These are phyloP conservation scores for Erysimum pusillum DNA, from an alignment of 441 rosid genomes.

Conservation along the genomic window DNA sequence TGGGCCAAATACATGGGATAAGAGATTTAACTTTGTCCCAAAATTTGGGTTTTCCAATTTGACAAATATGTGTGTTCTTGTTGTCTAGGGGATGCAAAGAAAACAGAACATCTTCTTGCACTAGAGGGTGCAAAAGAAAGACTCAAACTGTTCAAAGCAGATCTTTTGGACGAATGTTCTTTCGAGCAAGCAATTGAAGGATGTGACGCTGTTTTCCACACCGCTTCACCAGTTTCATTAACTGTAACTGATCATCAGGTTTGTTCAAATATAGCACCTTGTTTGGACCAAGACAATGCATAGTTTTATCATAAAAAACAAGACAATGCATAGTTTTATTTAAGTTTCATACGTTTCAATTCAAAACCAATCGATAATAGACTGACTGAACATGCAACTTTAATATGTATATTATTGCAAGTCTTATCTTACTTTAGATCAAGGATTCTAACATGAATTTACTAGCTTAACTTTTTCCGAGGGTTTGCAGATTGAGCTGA, in stretches of 20 bases:
- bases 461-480: neutral
- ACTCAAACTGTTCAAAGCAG: constrained; percentile 55
- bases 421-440: neutral
- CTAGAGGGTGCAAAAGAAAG: constrained; percentile 60
- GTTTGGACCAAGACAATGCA: neutral
- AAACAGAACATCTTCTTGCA: constrained; percentile 57
- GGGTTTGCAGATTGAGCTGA: constrained; percentile 52
- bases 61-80: constrained; percentile 1
- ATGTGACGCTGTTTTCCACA: constrained; percentile 63
- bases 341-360: neutral
- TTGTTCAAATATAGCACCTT: neutral
- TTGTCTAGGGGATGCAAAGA: constrained; percentile 49
- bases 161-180: constrained; percentile 57
- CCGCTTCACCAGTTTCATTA: constrained; percentile 59
- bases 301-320: neutral
- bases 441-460: neutral
- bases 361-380: neutral
- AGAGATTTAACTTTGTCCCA: neutral
- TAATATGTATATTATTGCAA: neutral
- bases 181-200: constrained; percentile 54
- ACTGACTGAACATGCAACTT: neutral
- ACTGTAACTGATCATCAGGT: constrained; percentile 60
- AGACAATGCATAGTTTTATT: neutral
- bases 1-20: neutral
- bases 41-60: neutral